A percentile compares a stretch with the other conserved stretches of the same genome.
Evolutionary conservation across 495 filamentous ascomycete genomes (phyloP).

Genomic region (Lentithecium fluviatile): DNA sequence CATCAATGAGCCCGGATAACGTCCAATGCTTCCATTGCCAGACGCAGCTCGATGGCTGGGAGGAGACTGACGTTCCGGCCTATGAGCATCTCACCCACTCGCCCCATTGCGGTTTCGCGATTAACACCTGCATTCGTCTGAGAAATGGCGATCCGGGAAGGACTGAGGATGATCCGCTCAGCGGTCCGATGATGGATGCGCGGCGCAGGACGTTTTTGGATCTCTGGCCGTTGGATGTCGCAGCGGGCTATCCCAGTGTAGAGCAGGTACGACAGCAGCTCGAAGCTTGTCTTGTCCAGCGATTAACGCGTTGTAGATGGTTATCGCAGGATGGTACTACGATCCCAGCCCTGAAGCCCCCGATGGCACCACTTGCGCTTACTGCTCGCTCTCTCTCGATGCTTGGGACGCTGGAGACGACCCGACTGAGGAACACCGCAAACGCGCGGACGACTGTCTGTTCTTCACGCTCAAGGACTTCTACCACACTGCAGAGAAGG

Average conservation of each 20-base stretch:
- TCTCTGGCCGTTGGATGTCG: conserved; percentile 85
- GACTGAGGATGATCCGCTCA: conserved; percentile 66
- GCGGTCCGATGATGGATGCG: conserved; percentile 67
- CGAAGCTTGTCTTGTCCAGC: conserved; percentile 3
- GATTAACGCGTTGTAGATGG: conserved; percentile 60
- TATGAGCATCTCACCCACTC: conserved; percentile 83
- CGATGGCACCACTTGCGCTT: conserved; percentile 83
- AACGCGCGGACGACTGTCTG: conserved; percentile 68
- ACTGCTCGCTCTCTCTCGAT: conserved; percentile 81
- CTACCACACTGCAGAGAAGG: conserved; percentile 41
- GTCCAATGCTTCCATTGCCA: conserved; percentile 83
- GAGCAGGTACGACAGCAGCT: conserved; percentile 15
- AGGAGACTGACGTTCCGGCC: conserved; percentile 73
- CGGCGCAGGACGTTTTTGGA: conserved; percentile 74
- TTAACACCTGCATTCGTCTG: conserved; percentile 68
- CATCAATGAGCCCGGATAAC: conserved; percentile 74
- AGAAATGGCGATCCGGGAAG: conserved; percentile 60
- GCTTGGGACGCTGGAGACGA: conserved; percentile 91
- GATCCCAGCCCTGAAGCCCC: conserved; percentile 75
- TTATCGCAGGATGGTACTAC: conserved; percentile 89
- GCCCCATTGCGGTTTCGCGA: conserved; percentile 81
- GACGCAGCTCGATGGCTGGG: conserved; percentile 83
- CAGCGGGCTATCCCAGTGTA: conserved; percentile 59
- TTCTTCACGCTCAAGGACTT: conserved; percentile 66
- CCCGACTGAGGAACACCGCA: conserved; percentile 83